Evolutionary conservation across 352 stramenopile genomes (phyloP).

Genomic region (Halophytophthora polymorphica): DNA sequence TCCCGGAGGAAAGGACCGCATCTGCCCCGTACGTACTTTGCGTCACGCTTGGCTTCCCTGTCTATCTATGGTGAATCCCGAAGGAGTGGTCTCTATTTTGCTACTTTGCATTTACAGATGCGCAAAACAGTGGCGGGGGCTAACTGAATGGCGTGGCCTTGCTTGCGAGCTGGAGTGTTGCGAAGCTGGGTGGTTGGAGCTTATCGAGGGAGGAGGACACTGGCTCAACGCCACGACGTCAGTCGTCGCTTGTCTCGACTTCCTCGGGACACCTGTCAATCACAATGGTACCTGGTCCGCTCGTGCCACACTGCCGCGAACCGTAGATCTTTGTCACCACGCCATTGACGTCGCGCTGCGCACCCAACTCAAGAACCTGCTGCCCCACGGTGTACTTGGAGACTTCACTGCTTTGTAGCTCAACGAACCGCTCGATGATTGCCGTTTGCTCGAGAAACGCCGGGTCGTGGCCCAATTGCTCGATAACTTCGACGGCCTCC

Average conservation of each 20-base stretch:
- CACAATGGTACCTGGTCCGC: slow-evolving; percentile 63
- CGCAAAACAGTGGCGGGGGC: no score
- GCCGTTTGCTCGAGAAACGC: slow-evolving; percentile 30
- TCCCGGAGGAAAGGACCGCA: no score
- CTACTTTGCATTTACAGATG: no score
- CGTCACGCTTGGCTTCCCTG: no score
- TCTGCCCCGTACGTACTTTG: no score
- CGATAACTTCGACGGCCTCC: slow-evolving; percentile 46
- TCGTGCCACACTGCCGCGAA: slow-evolving; percentile 61
- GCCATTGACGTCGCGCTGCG: slow-evolving; percentile 51
- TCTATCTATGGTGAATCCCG: no score
- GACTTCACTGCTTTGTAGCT: slow-evolving; percentile 76
- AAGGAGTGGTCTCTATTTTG: no score
- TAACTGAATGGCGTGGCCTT: no score
- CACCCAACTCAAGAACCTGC: slow-evolving; percentile 44
- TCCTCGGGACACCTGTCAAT: slow-evolving; percentile 53
- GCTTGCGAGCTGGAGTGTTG: no score
- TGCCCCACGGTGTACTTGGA: slow-evolving; percentile 72
- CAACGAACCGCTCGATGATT: slow-evolving; percentile 55
- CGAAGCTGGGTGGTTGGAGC: no score
- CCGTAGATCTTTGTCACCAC: slow-evolving; percentile 72
- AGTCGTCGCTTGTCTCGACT: neutral
- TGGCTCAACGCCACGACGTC: no score
- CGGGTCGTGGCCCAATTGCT: slow-evolving; percentile 49
- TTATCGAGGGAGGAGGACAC: no score